Conservation (phyloP, 768 basidiomycete genomes). For the Omphalotus guepiniiformis region DNA sequence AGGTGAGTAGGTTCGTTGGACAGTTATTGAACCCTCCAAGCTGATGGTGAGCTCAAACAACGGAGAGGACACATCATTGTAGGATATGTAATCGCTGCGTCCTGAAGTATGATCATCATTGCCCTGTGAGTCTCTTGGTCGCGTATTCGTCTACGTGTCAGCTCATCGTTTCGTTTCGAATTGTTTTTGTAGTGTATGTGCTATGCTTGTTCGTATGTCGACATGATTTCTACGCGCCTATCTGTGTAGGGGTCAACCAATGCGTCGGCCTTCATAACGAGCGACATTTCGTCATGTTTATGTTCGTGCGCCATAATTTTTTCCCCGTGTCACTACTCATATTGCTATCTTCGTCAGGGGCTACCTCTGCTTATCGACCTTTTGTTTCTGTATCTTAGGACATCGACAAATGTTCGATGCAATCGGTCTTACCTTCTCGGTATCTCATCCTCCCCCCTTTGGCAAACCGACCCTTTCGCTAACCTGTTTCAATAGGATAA, state of each 20-base stretch:
- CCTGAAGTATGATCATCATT: slow-evolving; percentile 88
- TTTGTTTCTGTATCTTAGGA: slow-evolving; percentile 59
- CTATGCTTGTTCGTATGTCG: background rate
- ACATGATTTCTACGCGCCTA: background rate
- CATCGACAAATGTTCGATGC: slow-evolving; percentile 56
- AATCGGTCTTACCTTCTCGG: slow-evolving; percentile 48
- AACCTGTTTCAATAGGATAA: slow-evolving; percentile 19
- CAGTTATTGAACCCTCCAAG: background rate
- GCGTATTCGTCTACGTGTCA: no score
- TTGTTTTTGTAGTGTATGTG: slow-evolving; percentile 35
- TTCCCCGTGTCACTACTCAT: background rate
- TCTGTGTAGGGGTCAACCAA: slow-evolving; percentile 82
- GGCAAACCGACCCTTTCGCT: background rate
- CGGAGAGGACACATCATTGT: slow-evolving; percentile 89
- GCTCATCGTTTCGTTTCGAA: slow-evolving; percentile 5
- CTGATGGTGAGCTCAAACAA: slow-evolving; percentile 6
- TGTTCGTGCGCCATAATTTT: slow-evolving; percentile 46
- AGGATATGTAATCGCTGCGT: slow-evolving; percentile 88
- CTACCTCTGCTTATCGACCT: slow-evolving; percentile 73
- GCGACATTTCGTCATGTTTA: slow-evolving; percentile 92
- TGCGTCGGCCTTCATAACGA: slow-evolving; percentile 96
- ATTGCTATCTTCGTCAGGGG: slow-evolving; percentile 39
- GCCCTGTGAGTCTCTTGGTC: slow-evolving; percentile 62
- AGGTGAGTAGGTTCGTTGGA: slow-evolving; percentile 45
- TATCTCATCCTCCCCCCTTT: slow-evolving; percentile 20